Conservation (phyloP, 2,329 filamentous ascomycete genomes). For the Raffaelea arxii region DNA sequence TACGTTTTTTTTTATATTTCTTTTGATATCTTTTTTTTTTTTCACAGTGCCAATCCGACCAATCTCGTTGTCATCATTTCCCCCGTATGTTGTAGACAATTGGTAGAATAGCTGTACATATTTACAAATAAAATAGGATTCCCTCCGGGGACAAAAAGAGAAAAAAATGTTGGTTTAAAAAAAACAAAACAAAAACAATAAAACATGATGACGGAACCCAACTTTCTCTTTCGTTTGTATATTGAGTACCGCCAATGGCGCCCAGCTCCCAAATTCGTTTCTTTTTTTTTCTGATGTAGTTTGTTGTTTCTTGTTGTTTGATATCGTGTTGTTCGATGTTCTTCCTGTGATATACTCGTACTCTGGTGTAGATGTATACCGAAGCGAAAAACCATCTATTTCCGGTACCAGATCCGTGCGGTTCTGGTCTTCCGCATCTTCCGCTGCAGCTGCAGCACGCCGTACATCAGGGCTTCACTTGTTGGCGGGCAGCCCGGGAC, state of each 20-base stretch:
- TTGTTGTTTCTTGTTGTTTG: no score
- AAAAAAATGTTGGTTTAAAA: neutral
- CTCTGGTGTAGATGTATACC: neutral
- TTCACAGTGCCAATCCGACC: no score
- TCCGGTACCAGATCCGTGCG: slow-evolving; percentile 41
- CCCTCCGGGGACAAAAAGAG: neutral
- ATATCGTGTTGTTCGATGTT: neutral
- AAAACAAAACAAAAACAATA: neutral
- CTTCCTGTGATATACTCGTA: neutral
- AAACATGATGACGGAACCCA: no score
- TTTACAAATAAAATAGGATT: neutral
- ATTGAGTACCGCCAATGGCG: no score
- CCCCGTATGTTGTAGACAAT: neutral
- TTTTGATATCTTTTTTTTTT: neutral
- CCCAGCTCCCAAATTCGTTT: no score
- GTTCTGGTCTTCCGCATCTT: slow-evolving; percentile 50
- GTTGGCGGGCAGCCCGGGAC: slow-evolving; percentile 53
- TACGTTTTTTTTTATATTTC: neutral
- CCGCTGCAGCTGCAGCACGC: slow-evolving; percentile 59
- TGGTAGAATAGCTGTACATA: slow-evolving; percentile 6
- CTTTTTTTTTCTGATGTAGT: no score
- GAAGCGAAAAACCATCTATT: slow-evolving; percentile 19
- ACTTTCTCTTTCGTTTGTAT: no score
- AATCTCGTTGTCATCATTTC: no score
- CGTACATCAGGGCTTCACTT: slow-evolving; percentile 37